Evolutionary conservation across 495 filamentous ascomycete species (phyloP), one percentile per base, ranked within the genome.

Genomic region (Lepidopterella palustris): DNA sequence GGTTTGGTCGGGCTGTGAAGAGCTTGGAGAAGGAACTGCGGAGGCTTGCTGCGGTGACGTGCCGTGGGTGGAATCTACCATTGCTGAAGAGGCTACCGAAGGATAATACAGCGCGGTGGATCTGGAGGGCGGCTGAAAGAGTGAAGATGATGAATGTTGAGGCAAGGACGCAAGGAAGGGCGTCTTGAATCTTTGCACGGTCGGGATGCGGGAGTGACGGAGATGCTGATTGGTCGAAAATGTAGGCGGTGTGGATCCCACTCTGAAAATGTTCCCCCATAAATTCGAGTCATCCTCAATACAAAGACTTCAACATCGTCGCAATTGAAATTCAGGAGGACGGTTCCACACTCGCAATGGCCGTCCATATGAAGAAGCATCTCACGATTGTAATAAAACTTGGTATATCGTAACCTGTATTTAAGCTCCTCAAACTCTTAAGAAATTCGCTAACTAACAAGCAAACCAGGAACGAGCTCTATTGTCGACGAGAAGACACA

Each of bases 401-500:
- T 62, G 92, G 92, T 96, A 69, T 54, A 31, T 56, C 18, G n/a
- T 21, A 21, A 20, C 49, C 52, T 57, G 60, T 64, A 60, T 40
- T 35, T 50, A 9, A 25, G 24, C 26, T 50, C 47, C 35, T 57
- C 31, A 27, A 18, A 50, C 25, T 18, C 39, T 51, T 29, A 27
- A 55, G 47, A 45, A 45, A 54, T 27, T 11, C 48, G 35, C 55
- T 59, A 53, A 59, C 51, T 54, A 54, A 54, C 25, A 5, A 32
- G 52, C 31, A 53, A 45, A 31, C 35, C 58, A 98, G 93, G 93
- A 63, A 97, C 93, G 24, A 96, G 90, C 74, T 98, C 93, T 13
- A 97, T 98, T 64, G 93, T 97, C 52, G 88, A 97, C 72, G 93
- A 98, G 70, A 89, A 85, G 65, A 96, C 88, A n/a, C 93, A 97